Conservation (phyloP, 805 yeast genomes). For the Ascoidea rubescens region DNA sequence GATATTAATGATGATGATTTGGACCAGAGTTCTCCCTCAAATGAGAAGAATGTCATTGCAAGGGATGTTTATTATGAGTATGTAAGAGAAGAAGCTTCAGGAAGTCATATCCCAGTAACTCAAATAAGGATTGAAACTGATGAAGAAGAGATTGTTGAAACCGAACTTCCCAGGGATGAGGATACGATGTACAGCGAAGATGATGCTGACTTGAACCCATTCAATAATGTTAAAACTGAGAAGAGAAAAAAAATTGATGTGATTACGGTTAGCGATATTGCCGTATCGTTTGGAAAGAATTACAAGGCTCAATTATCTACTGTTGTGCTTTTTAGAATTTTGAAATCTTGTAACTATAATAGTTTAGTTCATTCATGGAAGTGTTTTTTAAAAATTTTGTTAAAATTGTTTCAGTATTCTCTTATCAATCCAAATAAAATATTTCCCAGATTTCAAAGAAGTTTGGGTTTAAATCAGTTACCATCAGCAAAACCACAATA, state of each 20-base stretch:
- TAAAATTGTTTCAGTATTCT: constrained; percentile 59
- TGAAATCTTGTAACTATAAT: constrained; percentile 40
- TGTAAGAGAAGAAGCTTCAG: constrained; percentile 17
- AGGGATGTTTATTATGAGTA: constrained; percentile 6
- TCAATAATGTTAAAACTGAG: constrained; percentile 30
- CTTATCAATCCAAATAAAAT: constrained; percentile 43
- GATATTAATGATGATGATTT: constrained; percentile 19
- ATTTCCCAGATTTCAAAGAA: constrained; percentile 53
- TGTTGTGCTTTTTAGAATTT: constrained; percentile 70
- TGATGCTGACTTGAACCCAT: constrained; percentile 21
- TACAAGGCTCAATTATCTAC: constrained; percentile 86
- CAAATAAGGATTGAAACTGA: constrained; percentile 21
- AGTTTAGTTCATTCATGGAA: constrained; percentile 45
- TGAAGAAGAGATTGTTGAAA: constrained; percentile 13
- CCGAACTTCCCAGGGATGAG: constrained; percentile 2
- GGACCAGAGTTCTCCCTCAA: too few species aligned
- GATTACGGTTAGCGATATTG: constrained; percentile 66
- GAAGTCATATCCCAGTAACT: constrained; percentile 30
- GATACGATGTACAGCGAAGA: constrained; percentile 13
- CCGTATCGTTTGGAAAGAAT: constrained; percentile 79
- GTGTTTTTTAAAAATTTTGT: constrained; percentile 40
- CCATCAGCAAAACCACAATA: constrained; percentile 54
- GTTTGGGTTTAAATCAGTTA: constrained; percentile 35
- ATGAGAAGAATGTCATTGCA: constrained; percentile 4
- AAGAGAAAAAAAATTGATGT: constrained; percentile 30